Evolutionary conservation across 2,329 filamentous ascomycete genomes (phyloP), one percentile per base, ranked within the genome.

Genomic region (Teratosphaeria nubilosa): DNA sequence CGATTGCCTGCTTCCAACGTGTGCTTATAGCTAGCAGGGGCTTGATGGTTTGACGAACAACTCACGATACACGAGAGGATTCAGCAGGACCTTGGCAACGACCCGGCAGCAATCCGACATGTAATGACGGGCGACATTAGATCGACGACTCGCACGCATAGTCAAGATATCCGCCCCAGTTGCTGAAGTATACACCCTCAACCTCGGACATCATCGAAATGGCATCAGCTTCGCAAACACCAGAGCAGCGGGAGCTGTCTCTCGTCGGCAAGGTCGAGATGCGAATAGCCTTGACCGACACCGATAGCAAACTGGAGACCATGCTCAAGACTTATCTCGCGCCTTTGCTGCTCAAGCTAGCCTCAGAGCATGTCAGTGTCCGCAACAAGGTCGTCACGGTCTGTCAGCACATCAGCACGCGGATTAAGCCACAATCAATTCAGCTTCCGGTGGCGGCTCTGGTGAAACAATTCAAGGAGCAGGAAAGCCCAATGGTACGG

Each of bases 261-360:
- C 82, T 96, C 61, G 83, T 96, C 56, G 88, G 88, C 68, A 92
- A 89, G 70, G 87, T 95, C 52, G 91, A 95, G 72, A 84, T 94
- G 69, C 83, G 86, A 63, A 94, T 96, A 67, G 87, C 84, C 30
- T 83, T 92, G 56, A 87, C 91, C 30, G 88, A 90, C 65, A 86
- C 90, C 55, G 92, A 96, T 70, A 80, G 84, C 62, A 95, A 92
- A 75, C 82, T 99, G 1, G 84, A 92, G 70, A 76, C 84, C 25
- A 78, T 94, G 16, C 79, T 99, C 20, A 84, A 87, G 67, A 85
- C 82, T 50, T 96, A 92, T 69, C 79, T 99, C 27, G 78, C 88
- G 3, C 87, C 92, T 0, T 76, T 97, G 11, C 81, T 99, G 2
- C 79, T 96, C 59, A 97, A 97, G 71, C 84, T 95, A 32, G 85